Conservation (phyloP, 345 rosid species). For the Aquilaria sinensis region DNA sequence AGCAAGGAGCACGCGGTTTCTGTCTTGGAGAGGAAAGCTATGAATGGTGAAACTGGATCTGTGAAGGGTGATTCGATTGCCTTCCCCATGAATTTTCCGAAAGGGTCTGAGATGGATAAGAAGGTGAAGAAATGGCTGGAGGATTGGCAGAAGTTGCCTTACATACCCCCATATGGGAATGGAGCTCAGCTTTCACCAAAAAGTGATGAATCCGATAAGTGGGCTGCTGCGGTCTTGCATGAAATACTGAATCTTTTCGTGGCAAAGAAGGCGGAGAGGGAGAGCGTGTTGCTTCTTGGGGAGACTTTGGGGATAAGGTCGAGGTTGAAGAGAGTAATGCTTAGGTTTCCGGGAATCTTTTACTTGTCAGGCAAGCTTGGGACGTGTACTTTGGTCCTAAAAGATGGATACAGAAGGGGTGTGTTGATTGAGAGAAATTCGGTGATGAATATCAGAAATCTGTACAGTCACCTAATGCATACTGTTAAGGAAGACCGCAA, state of each 20-base stretch:
- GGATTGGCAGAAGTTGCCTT: constrained; percentile 89
- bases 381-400: constrained; percentile 69
- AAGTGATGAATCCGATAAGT: constrained; percentile 76
- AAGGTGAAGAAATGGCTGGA: constrained; percentile 66
- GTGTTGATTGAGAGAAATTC: constrained; percentile 53
- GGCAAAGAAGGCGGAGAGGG: constrained; percentile 66
- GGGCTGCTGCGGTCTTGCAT: constrained; percentile 67
- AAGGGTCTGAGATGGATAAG: constrained; percentile 67
- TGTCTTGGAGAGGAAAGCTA: constrained; percentile 47
- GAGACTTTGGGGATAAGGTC: constrained; percentile 75
- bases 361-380: constrained; percentile 66
- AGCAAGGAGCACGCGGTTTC: constrained; percentile 55
- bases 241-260: constrained; percentile 75
- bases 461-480: constrained; percentile 79
- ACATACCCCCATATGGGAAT: constrained; percentile 74
- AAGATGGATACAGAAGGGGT: constrained; percentile 75
- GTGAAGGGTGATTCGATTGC: constrained; percentile 40
- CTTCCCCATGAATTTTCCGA: constrained; percentile 54
- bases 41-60: constrained; percentile 21
- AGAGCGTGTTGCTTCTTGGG: constrained; percentile 48
- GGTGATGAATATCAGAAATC: constrained; percentile 45
- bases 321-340: constrained; percentile 79
- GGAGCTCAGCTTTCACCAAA: constrained; percentile 45
- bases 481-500: constrained; percentile 37
- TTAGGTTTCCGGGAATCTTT: constrained; percentile 67